Percentiles rank a stretch among this genome's conserved stretches.
phyloP scores from a whole-genome alignment of 177 flowering plant species.

The Vitis hybrid region DNA sequence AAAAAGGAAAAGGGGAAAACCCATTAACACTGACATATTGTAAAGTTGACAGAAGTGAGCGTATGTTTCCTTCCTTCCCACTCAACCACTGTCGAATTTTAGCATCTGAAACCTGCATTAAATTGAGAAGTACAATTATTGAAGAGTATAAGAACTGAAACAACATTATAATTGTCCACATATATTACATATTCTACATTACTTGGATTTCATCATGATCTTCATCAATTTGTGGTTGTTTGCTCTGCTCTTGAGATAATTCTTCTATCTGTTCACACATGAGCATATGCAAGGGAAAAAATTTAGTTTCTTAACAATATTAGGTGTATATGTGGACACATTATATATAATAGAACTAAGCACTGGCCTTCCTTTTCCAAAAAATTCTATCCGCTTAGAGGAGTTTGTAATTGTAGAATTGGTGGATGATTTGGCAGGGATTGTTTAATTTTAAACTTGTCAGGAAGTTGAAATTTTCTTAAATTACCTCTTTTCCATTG shows the following conservation, averaged over 20 bases:
- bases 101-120: conserved; percentile 64
- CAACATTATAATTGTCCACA: neutral
- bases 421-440: no score
- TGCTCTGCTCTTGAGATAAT: conserved; percentile 30
- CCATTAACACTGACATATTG: conserved; percentile 64
- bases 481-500: no score
- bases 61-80: conserved; percentile 90
- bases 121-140: neutral
- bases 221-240: conserved; percentile 20
- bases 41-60: conserved; percentile 87
- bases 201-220: conserved; percentile 53
- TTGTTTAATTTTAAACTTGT: no score
- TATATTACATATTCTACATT: conserved; percentile 16
- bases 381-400: no score
- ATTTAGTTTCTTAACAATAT: neutral
- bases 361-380: no score
- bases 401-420: no score
- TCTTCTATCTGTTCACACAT: conserved; percentile 46
- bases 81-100: conserved; percentile 72
- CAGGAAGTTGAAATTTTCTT: no score
- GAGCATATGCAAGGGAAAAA: neutral
- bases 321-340: neutral
- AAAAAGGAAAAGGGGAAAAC: neutral
- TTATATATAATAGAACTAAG: neutral
- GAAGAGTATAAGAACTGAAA: neutral